A percentile compares a stretch with the other conserved stretches of the same genome.
Conservation (phyloP, 106 monocot species). For the Platanthera zijinensis region DNA sequence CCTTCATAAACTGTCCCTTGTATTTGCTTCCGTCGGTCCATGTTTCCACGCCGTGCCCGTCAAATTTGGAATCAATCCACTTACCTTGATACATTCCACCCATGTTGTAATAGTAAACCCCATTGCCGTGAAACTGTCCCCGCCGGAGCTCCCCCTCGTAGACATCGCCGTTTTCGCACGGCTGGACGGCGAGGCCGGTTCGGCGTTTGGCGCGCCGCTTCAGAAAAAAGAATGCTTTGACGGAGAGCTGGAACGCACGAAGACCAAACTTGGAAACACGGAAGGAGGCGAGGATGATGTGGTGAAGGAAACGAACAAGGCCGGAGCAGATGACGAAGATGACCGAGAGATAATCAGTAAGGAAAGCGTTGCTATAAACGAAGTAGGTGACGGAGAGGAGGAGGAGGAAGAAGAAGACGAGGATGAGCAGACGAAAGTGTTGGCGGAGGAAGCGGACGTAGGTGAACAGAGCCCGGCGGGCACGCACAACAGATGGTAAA, state of each 20-base stretch:
- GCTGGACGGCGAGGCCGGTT: too few species aligned
- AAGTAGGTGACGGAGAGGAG: neutral
- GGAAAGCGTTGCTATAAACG: neutral
- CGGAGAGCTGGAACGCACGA: neutral
- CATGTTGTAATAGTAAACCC: constrained; percentile 17
- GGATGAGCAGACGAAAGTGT: neutral
- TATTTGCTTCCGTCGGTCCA: constrained; percentile 23
- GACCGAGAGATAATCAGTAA: neutral
- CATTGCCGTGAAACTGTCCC: neutral
- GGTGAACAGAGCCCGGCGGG: neutral
- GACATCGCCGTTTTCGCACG: too few species aligned
- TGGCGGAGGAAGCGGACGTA: neutral
- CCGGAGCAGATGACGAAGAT: neutral
- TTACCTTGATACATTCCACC: constrained; percentile 23
- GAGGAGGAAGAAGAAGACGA: neutral
- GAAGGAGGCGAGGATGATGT: neutral
- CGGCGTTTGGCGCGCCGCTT: too few species aligned
- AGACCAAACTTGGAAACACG: neutral
- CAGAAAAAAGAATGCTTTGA: neutral
- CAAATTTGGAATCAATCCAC: neutral
- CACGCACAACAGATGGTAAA: too few species aligned
- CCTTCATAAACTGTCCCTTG: constrained; percentile 12
- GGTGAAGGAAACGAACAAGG: neutral
- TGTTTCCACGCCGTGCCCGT: constrained; percentile 17
- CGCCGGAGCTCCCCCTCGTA: neutral